These are phyloP conservation scores for Cerrena zonata DNA, from an alignment of 1,284 basidiomycete species.

Conservation along the genomic window DNA sequence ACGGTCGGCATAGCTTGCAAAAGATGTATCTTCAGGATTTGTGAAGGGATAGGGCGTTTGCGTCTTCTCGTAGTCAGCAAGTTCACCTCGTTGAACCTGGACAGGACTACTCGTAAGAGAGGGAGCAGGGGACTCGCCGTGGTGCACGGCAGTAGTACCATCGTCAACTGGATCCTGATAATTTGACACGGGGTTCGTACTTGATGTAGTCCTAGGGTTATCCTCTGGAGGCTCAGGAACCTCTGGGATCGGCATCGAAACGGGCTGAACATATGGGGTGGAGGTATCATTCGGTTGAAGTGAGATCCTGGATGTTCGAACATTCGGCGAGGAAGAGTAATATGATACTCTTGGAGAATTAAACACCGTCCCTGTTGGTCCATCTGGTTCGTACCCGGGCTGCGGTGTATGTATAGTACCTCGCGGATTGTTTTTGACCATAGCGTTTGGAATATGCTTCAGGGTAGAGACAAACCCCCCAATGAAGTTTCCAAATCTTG, in stretches of 20 bases:
- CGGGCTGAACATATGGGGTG: neutral
- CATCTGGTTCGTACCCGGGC: neutral
- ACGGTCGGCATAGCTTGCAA: slow-evolving; percentile 4
- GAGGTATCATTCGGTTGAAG: neutral
- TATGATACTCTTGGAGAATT: slow-evolving; percentile 4
- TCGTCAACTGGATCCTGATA: neutral
- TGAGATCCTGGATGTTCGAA: neutral
- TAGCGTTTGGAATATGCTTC: slow-evolving; percentile 1
- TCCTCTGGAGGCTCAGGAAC: neutral
- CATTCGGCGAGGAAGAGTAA: neutral
- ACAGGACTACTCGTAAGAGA: slow-evolving; percentile 1
- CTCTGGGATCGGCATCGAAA: neutral
- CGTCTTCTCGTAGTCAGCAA: slow-evolving; percentile 6
- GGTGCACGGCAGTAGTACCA: slow-evolving; percentile 1
- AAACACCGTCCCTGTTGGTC: neutral
- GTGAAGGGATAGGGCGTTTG: slow-evolving; percentile 6
- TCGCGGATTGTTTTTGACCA: slow-evolving; percentile 8
- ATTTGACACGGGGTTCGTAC: neutral
- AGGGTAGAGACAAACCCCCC: slow-evolving; percentile 6
- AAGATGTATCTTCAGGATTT: slow-evolving; percentile 7
- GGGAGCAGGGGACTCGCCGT: neutral
- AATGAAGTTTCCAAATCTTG: slow-evolving; percentile 3
- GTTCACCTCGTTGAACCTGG: neutral
- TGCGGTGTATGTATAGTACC: neutral
- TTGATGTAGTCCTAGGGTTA: neutral